These are phyloP conservation scores for Hanseniaspora occidentalis DNA, from an alignment of 805 yeast genomes.

Conservation along the genomic window DNA sequence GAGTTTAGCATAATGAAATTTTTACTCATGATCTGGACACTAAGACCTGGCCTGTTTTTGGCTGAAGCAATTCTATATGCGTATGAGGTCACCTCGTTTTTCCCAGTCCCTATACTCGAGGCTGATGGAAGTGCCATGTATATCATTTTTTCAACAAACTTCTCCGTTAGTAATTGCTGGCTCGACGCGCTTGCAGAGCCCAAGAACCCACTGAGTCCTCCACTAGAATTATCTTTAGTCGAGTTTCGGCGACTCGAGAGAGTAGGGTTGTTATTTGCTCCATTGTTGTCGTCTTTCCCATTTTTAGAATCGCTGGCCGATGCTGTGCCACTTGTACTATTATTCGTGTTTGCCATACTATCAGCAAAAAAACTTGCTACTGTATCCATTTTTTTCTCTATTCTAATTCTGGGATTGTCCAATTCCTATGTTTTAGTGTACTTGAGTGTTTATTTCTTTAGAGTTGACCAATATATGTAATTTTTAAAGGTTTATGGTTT, in stretches of 20 bases:
- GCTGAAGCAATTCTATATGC: conserved; percentile 48
- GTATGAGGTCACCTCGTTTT: conserved; percentile 18
- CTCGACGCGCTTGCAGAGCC: conserved; percentile 10
- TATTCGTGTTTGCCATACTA: too few relatives aligned
- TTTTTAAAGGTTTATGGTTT: too few relatives aligned
- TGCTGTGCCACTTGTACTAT: background rate
- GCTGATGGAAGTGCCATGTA: conserved; percentile 62
- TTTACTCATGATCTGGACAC: conserved; percentile 56
- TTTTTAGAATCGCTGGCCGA: background rate
- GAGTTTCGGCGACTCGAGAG: too few relatives aligned
- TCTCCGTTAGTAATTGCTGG: conserved; percentile 42
- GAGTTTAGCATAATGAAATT: conserved; percentile 54
- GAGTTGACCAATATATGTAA: too few relatives aligned
- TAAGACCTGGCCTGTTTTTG: conserved; percentile 51
- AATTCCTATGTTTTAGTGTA: too few relatives aligned
- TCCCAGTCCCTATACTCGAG: conserved; percentile 31
- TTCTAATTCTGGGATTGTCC: conserved; percentile 4
- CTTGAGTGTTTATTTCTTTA: too few relatives aligned
- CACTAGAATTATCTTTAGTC: conserved; percentile 6
- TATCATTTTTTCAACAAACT: conserved; percentile 56
- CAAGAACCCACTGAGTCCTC: conserved; percentile 1
- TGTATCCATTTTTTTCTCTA: conserved; percentile 15
- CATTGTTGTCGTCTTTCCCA: conserved; percentile 2
- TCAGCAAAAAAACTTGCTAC: conserved; percentile 20
- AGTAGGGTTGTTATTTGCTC: background rate